Base-by-base conservation (phyloP, 2,329 filamentous ascomycete species). In the Fusarium liriodendri region DNA sequence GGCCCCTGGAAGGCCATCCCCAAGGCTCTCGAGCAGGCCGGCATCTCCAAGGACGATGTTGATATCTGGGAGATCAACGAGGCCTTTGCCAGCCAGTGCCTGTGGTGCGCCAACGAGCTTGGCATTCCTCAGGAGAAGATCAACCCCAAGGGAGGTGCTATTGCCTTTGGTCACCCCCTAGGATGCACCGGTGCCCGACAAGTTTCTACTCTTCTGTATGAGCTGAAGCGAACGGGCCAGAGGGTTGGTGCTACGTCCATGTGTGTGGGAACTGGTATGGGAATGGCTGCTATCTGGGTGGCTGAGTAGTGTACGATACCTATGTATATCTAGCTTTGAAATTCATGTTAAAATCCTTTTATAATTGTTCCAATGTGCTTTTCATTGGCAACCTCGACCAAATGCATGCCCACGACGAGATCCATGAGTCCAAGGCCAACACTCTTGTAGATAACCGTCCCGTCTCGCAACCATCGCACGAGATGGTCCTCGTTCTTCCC, bases 61-160 rank as follows among this genome's bases (percentile, higher is more conserved):
- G 97, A 98, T 82, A 96, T 98, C 80, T 98, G 90, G 80, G 97
- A 99, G 90, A 98, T 99, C 89, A 99, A 99, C 87, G 97, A 99
- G 89, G 97, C 97, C 1, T 99, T 99, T 83, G 97, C 97, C 35
- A 94, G 91, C 73, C 96, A 98, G 89, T 98, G 95, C 84, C 84
- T 98, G 76, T 98, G 94, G 93, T 98, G 95, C 84, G 91, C 94
- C 73, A 94, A 97, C 79, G 92, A 98, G 87, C 90, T 99, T 25
- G 93, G 92, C 52, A 85, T 99, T 32, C 93, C 95, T 62, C 81
- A 88, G 70, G 92, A 94, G 75, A 98, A 98, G 90, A 91, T 99
- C 81, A 98, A 98, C 87, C 96, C 96, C 79, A 98, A 98, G 89
- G 97, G 96, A 75, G 96, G 96, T 73, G 95, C 95, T 37, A 98